Conservation (phyloP, 2,329 filamentous ascomycete species). For the Sordariomycetes sp. region DNA sequence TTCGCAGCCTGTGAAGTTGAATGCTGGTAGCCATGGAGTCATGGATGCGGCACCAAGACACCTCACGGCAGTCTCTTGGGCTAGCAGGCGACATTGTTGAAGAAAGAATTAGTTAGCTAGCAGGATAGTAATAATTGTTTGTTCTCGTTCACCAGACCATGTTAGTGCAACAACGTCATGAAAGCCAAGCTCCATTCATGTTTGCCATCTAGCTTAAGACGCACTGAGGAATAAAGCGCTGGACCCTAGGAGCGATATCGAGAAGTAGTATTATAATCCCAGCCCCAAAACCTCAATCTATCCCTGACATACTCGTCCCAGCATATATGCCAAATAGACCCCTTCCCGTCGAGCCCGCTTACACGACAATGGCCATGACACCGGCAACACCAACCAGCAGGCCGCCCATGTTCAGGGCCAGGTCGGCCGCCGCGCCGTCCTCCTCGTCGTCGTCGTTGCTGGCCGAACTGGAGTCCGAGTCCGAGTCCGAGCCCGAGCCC, state of each 20-base stretch:
- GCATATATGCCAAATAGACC: neutral
- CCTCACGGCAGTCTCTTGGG: too few species aligned
- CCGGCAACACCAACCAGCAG: slow-evolving; percentile 25
- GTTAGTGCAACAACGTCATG: too few species aligned
- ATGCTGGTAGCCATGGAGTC: too few species aligned
- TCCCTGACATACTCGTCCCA: neutral
- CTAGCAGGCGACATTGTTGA: too few species aligned
- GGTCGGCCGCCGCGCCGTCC: slow-evolving; percentile 10
- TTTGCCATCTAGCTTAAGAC: too few species aligned
- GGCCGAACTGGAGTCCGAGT: slow-evolving; percentile 6
- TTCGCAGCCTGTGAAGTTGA: neutral
- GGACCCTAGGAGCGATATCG: too few species aligned
- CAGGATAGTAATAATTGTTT: too few species aligned
- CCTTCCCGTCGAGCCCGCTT: slow-evolving; percentile 7
- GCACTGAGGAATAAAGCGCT: too few species aligned
- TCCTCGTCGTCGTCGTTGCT: slow-evolving; percentile 10
- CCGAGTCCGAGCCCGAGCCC: neutral
- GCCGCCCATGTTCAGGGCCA: slow-evolving; percentile 20
- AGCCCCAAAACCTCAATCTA: neutral
- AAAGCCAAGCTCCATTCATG: too few species aligned
- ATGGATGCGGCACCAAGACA: too few species aligned
- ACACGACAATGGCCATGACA: slow-evolving; percentile 24
- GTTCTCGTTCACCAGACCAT: too few species aligned
- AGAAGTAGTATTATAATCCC: neutral
- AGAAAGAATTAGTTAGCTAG: too few species aligned